A percentile compares a stretch with the other conserved stretches of the same genome.
Evolutionary conservation across 164 flowering plant genomes (phyloP).

Genomic region (Platanus orientalis): DNA sequence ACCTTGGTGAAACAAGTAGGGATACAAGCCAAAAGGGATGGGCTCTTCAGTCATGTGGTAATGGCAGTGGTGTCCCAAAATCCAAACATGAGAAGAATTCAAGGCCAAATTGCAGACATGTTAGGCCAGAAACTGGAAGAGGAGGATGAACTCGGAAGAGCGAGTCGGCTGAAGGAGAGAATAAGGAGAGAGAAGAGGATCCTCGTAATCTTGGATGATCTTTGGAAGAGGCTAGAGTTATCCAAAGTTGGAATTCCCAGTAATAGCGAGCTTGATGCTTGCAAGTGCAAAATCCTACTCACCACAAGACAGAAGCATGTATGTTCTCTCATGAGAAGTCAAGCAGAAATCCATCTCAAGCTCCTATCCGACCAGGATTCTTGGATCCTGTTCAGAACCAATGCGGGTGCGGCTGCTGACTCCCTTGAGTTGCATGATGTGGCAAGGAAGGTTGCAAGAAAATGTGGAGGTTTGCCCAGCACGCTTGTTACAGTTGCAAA

Average conservation of each 20-base stretch:
- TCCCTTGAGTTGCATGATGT: background rate
- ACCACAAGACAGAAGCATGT: background rate
- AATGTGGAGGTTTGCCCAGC: background rate
- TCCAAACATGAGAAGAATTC: background rate
- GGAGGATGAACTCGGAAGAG: background rate
- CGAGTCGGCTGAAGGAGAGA: background rate
- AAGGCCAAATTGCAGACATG: background rate
- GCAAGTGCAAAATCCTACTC: background rate
- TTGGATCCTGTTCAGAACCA: background rate
- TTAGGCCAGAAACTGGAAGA: background rate
- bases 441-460: background rate
- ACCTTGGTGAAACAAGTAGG: slow-evolving; percentile 5
- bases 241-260: background rate
- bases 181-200: background rate
- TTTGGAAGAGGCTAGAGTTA: background rate
- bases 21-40: background rate
- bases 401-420: background rate
- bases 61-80: slow-evolving; percentile 1
- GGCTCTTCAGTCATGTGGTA: background rate
- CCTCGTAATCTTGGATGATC: slow-evolving; percentile 7
- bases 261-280: background rate
- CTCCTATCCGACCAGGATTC: background rate
- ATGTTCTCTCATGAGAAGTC: background rate
- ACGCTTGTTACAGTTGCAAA: background rate
- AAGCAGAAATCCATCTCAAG: background rate